These are phyloP conservation scores for Borealophlyctis nickersoniae DNA, from an alignment of 192 early-diverging fungal genomes.

Conservation along the genomic window DNA sequence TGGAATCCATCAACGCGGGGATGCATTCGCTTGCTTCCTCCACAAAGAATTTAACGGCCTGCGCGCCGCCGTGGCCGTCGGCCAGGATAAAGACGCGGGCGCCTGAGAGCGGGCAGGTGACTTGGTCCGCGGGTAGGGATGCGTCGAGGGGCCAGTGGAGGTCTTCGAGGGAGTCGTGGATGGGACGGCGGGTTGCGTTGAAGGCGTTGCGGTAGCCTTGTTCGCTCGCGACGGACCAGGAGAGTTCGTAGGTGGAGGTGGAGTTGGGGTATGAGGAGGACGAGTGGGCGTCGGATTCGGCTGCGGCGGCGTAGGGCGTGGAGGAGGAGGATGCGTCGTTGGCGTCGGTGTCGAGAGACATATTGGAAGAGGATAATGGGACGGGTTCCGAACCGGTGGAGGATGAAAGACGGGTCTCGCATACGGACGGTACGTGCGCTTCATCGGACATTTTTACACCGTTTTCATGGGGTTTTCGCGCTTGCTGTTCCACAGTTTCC, in stretches of 20 bases:
- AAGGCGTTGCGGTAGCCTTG: slow-evolving; percentile 33
- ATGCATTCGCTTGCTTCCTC: slow-evolving; percentile 23
- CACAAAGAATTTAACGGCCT: slow-evolving; percentile 52
- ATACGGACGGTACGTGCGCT: too few species aligned
- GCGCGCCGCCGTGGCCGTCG: slow-evolving; percentile 59
- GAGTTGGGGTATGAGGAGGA: too few species aligned
- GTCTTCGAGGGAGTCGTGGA: slow-evolving; percentile 55
- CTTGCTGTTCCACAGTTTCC: too few species aligned
- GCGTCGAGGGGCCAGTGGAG: slow-evolving; percentile 43
- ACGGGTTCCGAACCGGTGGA: too few species aligned
- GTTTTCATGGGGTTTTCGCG: too few species aligned
- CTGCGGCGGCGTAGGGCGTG: too few species aligned
- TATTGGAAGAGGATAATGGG: too few species aligned
- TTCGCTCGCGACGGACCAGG: slow-evolving; percentile 37
- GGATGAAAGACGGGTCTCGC: too few species aligned
- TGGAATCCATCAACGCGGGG: slow-evolving; percentile 27
- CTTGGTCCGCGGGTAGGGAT: not conserved
- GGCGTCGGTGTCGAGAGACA: too few species aligned
- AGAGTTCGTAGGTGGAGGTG: slow-evolving; percentile 11
- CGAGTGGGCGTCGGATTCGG: too few species aligned
- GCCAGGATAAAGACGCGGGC: slow-evolving; percentile 48
- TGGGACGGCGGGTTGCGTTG: slow-evolving; percentile 19
- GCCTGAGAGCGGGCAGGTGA: slow-evolving; percentile 1
- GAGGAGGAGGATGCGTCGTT: too few species aligned
- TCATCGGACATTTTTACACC: too few species aligned